A percentile compares a stretch with the other conserved stretches of the same genome.
Evolutionary conservation across 371 early-diverging fungal genomes (phyloP).

Genomic region (Mortierella sp.): DNA sequence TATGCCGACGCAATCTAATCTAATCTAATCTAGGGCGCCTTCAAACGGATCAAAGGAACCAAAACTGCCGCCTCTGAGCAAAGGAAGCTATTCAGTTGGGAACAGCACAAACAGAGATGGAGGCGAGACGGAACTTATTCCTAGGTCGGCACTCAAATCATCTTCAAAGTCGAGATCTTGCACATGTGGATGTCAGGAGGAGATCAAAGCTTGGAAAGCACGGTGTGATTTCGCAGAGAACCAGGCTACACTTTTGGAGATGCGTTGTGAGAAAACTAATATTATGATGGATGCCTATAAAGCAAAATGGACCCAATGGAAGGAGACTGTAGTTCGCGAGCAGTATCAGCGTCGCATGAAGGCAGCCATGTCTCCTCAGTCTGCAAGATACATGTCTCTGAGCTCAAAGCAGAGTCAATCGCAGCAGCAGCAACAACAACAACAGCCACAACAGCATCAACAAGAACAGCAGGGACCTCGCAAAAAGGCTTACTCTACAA

Average conservation of each 20-base stretch:
- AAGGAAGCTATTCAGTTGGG: slow-evolving; percentile 5
- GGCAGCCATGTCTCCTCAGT: slow-evolving; percentile 20
- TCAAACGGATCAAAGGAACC: slow-evolving; percentile 18
- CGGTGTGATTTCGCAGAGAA: slow-evolving; percentile 38
- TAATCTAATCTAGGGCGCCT: slow-evolving; percentile 7
- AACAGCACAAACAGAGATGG: not conserved
- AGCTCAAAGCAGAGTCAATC: not conserved
- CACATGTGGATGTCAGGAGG: slow-evolving; percentile 42
- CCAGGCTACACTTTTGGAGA: slow-evolving; percentile 11
- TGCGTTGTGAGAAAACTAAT: slow-evolving; percentile 22
- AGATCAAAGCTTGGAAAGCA: slow-evolving; percentile 23
- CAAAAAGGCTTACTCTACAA: not conserved
- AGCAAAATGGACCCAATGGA: slow-evolving; percentile 31
- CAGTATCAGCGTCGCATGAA: slow-evolving; percentile 39
- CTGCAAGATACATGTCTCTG: slow-evolving; percentile 1
- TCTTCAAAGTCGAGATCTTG: slow-evolving; percentile 12
- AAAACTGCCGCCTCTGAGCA: slow-evolving; percentile 19
- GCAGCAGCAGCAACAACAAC: not conserved
- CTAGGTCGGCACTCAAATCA: slow-evolving; percentile 20
- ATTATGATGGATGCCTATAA: slow-evolving; percentile 28
- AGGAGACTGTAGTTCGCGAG: slow-evolving; percentile 14
- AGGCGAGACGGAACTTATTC: not conserved
- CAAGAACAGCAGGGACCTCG: not conserved
- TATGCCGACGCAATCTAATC: not conserved
- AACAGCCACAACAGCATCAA: not conserved